Evolutionary conservation across 2,329 filamentous ascomycete species (phyloP).

Genomic region (Diaporthe aspalathi): DNA sequence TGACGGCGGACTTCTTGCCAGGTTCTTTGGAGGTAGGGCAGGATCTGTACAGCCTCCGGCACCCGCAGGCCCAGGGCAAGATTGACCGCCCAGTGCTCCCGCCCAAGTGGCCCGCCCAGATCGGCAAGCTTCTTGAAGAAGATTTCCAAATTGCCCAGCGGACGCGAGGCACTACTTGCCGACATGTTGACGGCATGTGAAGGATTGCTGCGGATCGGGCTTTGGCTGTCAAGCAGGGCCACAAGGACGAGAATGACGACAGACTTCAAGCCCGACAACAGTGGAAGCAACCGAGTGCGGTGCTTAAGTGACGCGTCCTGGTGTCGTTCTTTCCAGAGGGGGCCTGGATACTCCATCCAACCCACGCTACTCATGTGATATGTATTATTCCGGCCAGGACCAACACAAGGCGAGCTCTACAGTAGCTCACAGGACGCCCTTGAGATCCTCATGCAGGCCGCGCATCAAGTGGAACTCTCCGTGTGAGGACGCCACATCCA

Average conservation of each 20-base stretch:
- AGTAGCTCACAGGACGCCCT: too few species aligned
- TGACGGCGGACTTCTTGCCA: conserved; percentile 40
- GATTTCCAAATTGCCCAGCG: conserved; percentile 16
- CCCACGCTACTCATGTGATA: too few species aligned
- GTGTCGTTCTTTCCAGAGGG: neutral
- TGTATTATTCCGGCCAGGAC: too few species aligned
- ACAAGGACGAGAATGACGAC: neutral
- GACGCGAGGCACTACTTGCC: neutral
- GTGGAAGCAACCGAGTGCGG: neutral
- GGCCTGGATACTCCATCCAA: too few species aligned
- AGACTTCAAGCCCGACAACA: neutral
- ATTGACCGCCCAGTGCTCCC: conserved; percentile 12
- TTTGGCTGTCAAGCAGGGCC: neutral
- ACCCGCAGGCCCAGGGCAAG: conserved; percentile 2
- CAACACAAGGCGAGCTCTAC: too few species aligned
- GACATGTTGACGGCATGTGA: neutral
- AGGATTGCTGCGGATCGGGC: neutral
- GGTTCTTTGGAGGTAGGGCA: conserved; percentile 36
- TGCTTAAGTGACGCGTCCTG: neutral
- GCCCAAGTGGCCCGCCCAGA: neutral
- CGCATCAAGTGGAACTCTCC: too few species aligned
- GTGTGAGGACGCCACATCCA: too few species aligned
- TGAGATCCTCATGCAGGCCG: too few species aligned
- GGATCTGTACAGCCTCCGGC: conserved; percentile 8
- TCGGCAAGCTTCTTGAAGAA: conserved; percentile 11